Evolutionary conservation across 2,329 filamentous ascomycete species (phyloP).

Genomic region (Ceratocystis ficicola): DNA sequence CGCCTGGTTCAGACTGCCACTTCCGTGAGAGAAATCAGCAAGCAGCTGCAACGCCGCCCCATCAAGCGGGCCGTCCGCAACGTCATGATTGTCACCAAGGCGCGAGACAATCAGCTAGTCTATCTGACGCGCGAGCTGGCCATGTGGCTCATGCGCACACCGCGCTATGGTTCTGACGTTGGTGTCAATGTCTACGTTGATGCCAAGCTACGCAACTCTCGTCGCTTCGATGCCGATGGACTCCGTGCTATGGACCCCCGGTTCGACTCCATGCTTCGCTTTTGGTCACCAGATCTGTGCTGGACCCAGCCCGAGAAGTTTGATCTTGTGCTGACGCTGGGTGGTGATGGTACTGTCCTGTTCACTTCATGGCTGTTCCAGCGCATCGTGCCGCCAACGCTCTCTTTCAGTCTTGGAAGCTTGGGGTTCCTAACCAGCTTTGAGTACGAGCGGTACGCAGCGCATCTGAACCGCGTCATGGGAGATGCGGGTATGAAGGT

Average conservation of each 20-base stretch:
- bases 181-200: constrained; percentile 98
- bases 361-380: constrained; percentile 92
- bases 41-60: constrained; percentile 82
- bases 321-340: constrained; percentile 80
- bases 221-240: constrained; percentile 67
- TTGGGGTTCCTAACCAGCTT: constrained; percentile 84
- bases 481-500: constrained; percentile 92
- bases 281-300: constrained; percentile 94
- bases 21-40: constrained; percentile 86
- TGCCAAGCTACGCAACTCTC: constrained; percentile 76
- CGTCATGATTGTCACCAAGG: constrained; percentile 98
- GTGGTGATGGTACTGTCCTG: constrained; percentile 75
- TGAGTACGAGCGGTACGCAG: constrained; percentile 75
- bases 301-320: constrained; percentile 91
- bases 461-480: constrained; percentile 81
- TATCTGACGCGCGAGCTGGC: constrained; percentile 77
- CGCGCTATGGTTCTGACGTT: constrained; percentile 77
- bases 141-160: constrained; percentile 76
- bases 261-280: constrained; percentile 74
- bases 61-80: constrained; percentile 85
- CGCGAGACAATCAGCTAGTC: constrained; percentile 86
- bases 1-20: constrained; percentile 90
- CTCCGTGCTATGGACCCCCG: constrained; percentile 62
- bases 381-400: constrained; percentile 69
- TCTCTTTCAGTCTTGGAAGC: constrained; percentile 74